Conservation (phyloP, 768 basidiomycete genomes). For the Lentinula boryana region DNA sequence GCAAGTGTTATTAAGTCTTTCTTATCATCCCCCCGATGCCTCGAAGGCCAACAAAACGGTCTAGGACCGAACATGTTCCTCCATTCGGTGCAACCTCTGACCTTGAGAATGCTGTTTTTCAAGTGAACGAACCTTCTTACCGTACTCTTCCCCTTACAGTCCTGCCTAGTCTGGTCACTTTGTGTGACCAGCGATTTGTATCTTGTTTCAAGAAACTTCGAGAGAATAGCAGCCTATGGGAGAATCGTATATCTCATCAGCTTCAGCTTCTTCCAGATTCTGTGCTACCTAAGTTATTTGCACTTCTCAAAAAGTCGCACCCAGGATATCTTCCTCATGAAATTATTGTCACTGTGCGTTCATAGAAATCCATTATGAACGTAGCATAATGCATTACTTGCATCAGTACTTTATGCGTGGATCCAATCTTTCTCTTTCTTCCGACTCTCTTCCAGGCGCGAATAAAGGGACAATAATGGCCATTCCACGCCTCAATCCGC, state of each 20-base stretch:
- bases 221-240: constrained; percentile 32
- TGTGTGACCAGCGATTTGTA: constrained; percentile 51
- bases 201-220: constrained; percentile 34
- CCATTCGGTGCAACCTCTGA: constrained; percentile 36
- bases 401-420: constrained; percentile 57
- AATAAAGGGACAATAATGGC: constrained; percentile 41
- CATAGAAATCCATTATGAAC: neutral
- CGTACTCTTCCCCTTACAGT: constrained; percentile 27
- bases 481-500: constrained; percentile 28
- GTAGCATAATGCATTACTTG: neutral
- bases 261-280: constrained; percentile 47
- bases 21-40: neutral
- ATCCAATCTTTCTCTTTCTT: constrained; percentile 34
- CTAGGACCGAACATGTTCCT: constrained; percentile 11
- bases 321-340: constrained; percentile 48
- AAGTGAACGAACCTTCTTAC: constrained; percentile 37
- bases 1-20: no score
- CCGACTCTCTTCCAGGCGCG: constrained; percentile 46
- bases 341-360: constrained; percentile 48
- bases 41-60: constrained; percentile 19
- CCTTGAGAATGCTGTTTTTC: constrained; percentile 20
- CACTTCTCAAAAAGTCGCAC: constrained; percentile 40
- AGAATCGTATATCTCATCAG: constrained; percentile 23
- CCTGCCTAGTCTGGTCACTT: constrained; percentile 38
- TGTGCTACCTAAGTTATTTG: constrained; percentile 44